Evolutionary conservation across 805 yeast genomes (phyloP).

Genomic region (Priceomyces haplophilus): DNA sequence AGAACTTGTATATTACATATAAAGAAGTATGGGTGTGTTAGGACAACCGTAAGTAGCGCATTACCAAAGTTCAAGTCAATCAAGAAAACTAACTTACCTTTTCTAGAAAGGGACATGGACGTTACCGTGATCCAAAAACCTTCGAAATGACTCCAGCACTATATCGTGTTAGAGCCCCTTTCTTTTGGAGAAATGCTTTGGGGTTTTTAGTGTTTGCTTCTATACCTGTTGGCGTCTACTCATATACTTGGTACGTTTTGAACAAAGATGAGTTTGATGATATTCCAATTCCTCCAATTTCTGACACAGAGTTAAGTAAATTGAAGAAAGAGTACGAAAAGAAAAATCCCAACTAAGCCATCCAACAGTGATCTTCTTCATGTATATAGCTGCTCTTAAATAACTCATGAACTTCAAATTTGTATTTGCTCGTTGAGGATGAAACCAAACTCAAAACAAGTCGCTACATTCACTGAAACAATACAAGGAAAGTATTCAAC

Average conservation of each 20-base stretch:
- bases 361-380: background rate
- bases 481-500: background rate
- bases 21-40: constrained; percentile 22
- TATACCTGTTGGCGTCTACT: constrained; percentile 67
- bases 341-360: constrained; percentile 19
- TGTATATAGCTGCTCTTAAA: constrained; percentile 10
- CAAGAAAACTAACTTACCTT: background rate
- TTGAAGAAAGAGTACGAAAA: constrained; percentile 71
- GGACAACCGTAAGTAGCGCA: constrained; percentile 28
- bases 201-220: constrained; percentile 57
- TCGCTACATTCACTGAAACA: background rate
- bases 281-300: constrained; percentile 91
- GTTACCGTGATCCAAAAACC: constrained; percentile 59
- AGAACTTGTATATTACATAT: background rate
- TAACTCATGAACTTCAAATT: background rate
- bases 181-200: constrained; percentile 70
- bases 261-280: constrained; percentile 82
- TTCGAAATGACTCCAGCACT: constrained; percentile 92
- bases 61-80: background rate
- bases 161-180: constrained; percentile 85
- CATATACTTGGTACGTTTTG: constrained; percentile 59
- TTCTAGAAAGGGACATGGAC: constrained; percentile 40
- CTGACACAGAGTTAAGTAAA: constrained; percentile 69
- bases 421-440: background rate
- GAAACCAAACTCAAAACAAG: background rate